A percentile compares a stretch with the other conserved stretches of the same genome.
phyloP scores from a whole-genome alignment of 83 land plant species.

The Thuja plicata region DNA sequence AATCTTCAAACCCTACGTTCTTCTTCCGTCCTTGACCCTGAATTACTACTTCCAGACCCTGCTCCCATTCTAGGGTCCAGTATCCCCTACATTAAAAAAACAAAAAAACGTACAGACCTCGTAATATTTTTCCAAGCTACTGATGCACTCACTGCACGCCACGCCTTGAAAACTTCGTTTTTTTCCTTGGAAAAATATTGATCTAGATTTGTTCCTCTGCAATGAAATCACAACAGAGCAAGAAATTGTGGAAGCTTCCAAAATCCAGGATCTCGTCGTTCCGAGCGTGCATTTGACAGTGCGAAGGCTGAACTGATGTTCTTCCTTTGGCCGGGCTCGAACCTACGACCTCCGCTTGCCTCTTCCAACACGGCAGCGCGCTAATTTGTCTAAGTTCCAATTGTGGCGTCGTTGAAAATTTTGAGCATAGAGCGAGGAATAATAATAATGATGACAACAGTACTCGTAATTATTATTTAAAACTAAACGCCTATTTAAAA shows the following conservation, averaged over 20 bases:
- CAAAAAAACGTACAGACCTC: neutral
- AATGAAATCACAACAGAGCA: neutral
- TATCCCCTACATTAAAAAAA: neutral
- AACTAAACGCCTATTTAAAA: neutral
- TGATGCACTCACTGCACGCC: neutral
- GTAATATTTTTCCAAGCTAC: neutral
- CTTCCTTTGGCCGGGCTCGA: neutral
- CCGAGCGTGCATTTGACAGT: neutral
- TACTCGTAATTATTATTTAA: neutral
- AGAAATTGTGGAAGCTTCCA: neutral
- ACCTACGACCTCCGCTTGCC: neutral
- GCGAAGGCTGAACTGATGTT: neutral
- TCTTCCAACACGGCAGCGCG: neutral
- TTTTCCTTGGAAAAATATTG: neutral
- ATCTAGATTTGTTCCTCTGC: neutral
- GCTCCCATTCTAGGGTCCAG: neutral
- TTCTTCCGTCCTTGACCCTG: neutral
- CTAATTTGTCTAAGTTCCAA: neutral
- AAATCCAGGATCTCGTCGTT: neutral
- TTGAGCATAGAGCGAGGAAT: neutral
- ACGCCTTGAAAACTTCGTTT: neutral
- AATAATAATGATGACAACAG: neutral
- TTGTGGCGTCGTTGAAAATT: slow-evolving; percentile 9
- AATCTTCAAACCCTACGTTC: neutral
- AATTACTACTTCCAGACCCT: neutral